Percentiles rank a stretch among this genome's conserved stretches.
phyloP scores from a whole-genome alignment of 225 moss, liverwort and hornwort genomes.

The Pseudisothecium myosuroides region DNA sequence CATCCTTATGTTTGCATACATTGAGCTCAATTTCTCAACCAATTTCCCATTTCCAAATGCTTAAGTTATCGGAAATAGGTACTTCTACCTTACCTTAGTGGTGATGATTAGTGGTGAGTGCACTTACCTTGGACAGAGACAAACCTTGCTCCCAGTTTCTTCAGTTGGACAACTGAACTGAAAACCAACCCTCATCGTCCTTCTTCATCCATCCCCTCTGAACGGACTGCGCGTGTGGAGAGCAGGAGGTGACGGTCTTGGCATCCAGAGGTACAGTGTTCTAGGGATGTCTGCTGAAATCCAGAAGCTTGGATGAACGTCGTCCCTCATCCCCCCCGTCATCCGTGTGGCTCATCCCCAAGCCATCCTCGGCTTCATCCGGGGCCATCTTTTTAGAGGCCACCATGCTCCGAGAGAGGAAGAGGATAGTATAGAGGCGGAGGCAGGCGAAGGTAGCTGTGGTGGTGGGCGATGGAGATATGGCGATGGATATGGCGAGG shows the following conservation, averaged over 20 bases:
- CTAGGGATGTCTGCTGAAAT: conserved; percentile 15
- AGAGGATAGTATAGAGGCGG: conserved; percentile 43
- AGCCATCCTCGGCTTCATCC: neutral
- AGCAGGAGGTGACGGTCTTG: neutral
- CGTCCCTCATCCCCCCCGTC: neutral
- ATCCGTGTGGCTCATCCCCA: neutral
- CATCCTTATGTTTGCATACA: too few relatives aligned
- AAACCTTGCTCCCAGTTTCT: too few relatives aligned
- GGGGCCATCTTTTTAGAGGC: conserved; percentile 26
- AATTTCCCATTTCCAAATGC: too few relatives aligned
- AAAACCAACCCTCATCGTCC: neutral
- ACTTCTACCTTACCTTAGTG: too few relatives aligned
- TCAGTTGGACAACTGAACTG: neutral
- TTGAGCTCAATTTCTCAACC: too few relatives aligned
- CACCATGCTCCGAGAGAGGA: conserved; percentile 1
- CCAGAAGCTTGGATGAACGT: neutral
- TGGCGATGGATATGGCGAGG: conserved; percentile 51
- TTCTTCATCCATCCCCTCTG: neutral
- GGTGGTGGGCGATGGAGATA: conserved; percentile 50
- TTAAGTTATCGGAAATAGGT: too few relatives aligned
- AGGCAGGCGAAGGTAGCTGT: conserved; percentile 3
- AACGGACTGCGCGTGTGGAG: neutral
- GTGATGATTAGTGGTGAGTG: too few relatives aligned
- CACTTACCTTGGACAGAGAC: neutral
- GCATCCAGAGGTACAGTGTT: neutral